These are phyloP conservation scores for Smittium culicis DNA, from an alignment of 371 early-diverging fungal genomes.

Conservation along the genomic window DNA sequence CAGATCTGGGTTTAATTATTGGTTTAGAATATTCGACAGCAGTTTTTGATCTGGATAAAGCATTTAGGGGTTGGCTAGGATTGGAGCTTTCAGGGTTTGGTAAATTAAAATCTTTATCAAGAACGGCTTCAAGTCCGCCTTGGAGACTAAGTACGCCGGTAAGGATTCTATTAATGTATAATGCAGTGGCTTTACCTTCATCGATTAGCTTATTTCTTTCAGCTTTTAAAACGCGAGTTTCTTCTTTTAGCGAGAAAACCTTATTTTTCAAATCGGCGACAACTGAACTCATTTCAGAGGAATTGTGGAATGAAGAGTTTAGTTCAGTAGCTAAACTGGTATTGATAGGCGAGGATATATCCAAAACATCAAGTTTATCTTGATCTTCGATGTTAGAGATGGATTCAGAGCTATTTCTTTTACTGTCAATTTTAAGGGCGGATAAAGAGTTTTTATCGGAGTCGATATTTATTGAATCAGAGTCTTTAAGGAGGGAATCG, in stretches of 20 bases:
- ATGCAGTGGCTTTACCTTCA: conserved; percentile 41
- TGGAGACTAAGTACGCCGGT: conserved; percentile 32
- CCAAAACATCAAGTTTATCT: not conserved
- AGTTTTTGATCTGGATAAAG: not conserved
- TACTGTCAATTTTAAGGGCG: not conserved
- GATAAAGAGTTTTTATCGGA: not conserved
- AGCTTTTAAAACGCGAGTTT: conserved; percentile 32
- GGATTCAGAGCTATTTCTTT: not conserved
- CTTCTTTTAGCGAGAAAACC: conserved; percentile 20
- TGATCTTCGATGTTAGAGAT: not conserved
- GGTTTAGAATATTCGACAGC: too few species aligned
- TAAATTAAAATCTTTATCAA: conserved; percentile 26
- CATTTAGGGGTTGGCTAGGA: not conserved
- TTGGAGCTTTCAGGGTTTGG: conserved; percentile 4
- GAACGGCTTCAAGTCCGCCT: conserved; percentile 28
- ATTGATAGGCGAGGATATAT: not conserved
- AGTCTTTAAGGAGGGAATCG: not conserved
- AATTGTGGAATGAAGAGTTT: not conserved
- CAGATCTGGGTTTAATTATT: not conserved
- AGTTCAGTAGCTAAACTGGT: not conserved
- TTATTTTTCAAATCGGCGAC: conserved; percentile 19
- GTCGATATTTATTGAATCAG: not conserved
- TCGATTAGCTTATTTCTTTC: conserved; percentile 38
- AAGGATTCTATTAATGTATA: conserved; percentile 56
- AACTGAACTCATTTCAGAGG: not conserved